phyloP scores from a whole-genome alignment of 495 filamentous ascomycete genomes.

The Neurospora sp. region DNA sequence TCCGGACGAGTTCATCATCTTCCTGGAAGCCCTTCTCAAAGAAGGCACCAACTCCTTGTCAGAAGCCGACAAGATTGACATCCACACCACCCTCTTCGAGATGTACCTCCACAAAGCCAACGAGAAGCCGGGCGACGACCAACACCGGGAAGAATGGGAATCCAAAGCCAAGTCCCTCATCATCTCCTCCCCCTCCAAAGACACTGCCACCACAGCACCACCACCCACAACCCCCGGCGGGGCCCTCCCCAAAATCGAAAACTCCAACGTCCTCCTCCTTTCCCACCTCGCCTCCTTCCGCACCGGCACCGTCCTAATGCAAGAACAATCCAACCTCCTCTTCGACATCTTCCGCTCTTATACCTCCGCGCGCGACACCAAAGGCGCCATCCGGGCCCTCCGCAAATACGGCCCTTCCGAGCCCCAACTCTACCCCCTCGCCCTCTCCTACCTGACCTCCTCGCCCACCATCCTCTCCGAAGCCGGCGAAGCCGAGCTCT shows the following conservation, averaged over 20 bases:
- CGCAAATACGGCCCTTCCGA: constrained; percentile 86
- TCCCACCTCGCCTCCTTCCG: constrained; percentile 86
- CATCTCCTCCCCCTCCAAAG: constrained; percentile 41
- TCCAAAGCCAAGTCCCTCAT: constrained; percentile 79
- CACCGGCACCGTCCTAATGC: constrained; percentile 83
- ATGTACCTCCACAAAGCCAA: constrained; percentile 90
- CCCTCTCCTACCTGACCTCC: constrained; percentile 87
- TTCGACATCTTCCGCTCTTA: constrained; percentile 97
- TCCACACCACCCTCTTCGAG: constrained; percentile 93
- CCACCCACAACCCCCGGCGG: background rate
- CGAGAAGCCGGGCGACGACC: constrained; percentile 48
- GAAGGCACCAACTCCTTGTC: constrained; percentile 46
- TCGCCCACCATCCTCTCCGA: constrained; percentile 72
- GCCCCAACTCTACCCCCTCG: constrained; percentile 86
- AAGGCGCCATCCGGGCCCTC: constrained; percentile 78
- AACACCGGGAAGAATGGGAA: constrained; percentile 73
- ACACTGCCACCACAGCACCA: background rate
- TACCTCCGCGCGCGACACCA: constrained; percentile 84
- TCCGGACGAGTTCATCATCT: constrained; percentile 77
- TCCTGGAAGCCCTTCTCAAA: constrained; percentile 74
- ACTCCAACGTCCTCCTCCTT: constrained; percentile 84
- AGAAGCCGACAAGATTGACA: constrained; percentile 63
- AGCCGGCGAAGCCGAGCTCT: constrained; percentile 73
- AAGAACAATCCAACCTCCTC: constrained; percentile 82
- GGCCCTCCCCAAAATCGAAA: constrained; percentile 50